Evolutionary conservation across 257 asterid genomes (phyloP), one percentile per base, ranked within the genome.

Genomic region (Galeopsis tetrahit): DNA sequence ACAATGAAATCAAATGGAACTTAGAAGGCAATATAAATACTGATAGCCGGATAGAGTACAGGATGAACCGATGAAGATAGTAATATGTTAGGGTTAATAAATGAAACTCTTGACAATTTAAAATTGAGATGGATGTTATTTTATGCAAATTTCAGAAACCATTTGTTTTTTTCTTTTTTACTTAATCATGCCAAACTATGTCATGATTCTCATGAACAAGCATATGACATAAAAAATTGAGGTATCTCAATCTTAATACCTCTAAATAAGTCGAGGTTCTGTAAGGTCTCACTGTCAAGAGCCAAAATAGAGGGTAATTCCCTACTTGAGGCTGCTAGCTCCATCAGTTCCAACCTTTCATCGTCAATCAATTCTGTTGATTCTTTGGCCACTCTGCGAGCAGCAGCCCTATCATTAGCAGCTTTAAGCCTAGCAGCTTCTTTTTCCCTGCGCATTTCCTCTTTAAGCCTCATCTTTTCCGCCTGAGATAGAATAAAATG

Each of bases 341-440:
- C 97, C 95, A 91, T 87, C 68, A 90, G 94, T 83, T 90, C 98
- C 85, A 92, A 70, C 10, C 71, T 81, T 76, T 90, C 92, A 78
- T 92, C 98, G 59, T 92, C 98, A 10, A 90, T 76, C 77, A 92
- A 77, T 63, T 92, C 96, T 60, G 69, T 70, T 15, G 96, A 88
- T 78, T 88, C 96, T 78, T 93, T 93, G 2, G 96, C 98, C 68
- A 89, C 79, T 80, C 87, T 83, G 51, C 98, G 96, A 66, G 97
- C 96, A 48, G 86, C 83, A 38, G 97, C 97, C 80, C 95, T 89
- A 70, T 82, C 80, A 63, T 81, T 88, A 78, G 97, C 98, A 75
- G 97, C 92, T 89, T 82, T 89, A 59, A 87, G 89, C 81, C 88
- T 86, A n/a, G 92, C 92, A 66, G 92, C 95, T 83, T 90, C 98